These are phyloP conservation scores for Citrus trifoliata DNA, from an alignment of 345 rosid species.

Conservation along the genomic window DNA sequence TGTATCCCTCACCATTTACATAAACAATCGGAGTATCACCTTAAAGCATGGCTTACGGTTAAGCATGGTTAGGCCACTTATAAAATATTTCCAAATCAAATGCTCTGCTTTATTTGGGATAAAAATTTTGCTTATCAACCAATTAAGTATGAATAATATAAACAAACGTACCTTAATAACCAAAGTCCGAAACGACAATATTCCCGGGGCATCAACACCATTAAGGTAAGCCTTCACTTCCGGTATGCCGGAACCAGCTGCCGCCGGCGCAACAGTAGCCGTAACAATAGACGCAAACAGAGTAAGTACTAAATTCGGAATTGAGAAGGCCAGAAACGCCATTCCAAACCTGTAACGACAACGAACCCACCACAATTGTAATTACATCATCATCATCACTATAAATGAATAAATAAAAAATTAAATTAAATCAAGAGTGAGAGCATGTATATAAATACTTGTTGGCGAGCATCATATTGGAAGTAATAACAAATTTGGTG, in stretches of 20 bases:
- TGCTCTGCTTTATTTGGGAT: background rate
- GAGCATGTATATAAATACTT: conserved; percentile 33
- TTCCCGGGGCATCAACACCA: conserved; percentile 90
- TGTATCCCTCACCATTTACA: background rate
- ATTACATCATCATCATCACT: background rate
- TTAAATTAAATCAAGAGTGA: background rate
- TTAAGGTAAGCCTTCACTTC: conserved; percentile 95
- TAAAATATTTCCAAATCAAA: background rate
- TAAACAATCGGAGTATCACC: background rate
- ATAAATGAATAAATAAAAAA: background rate
- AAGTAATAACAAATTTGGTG: conserved; percentile 76
- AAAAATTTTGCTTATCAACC: no score
- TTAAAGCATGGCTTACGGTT: background rate
- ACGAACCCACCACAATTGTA: background rate
- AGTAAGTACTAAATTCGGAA: conserved; percentile 68
- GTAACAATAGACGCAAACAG: conserved; percentile 66
- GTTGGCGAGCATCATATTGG: conserved; percentile 69
- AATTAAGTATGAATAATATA: no score
- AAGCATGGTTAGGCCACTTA: background rate
- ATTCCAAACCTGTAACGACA: conserved; percentile 45
- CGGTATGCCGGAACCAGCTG: conserved; percentile 95
- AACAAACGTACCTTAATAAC: conserved; percentile 53
- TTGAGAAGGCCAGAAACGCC: conserved; percentile 68
- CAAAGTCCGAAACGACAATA: conserved; percentile 66
- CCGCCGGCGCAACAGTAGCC: conserved; percentile 69